Conservation (phyloP, 148 eudicot species). For the Diospyros kaki region DNA sequence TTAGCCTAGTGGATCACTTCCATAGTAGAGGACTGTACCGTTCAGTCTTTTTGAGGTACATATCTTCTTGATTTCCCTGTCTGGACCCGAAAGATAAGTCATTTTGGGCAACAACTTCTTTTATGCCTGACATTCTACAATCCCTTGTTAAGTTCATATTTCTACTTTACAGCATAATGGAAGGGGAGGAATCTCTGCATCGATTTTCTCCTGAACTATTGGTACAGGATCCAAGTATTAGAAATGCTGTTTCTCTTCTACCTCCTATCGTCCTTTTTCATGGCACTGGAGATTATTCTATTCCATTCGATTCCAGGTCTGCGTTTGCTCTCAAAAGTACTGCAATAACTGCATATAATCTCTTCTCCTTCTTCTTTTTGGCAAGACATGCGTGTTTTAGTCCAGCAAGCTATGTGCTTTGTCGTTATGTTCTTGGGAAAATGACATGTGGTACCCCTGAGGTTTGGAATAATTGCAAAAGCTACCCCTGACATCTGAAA, state of each 20-base stretch:
- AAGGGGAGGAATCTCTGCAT: conserved; percentile 69
- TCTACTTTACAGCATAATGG: conserved; percentile 66
- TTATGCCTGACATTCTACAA: conserved; percentile 5
- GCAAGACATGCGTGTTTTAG: too few species aligned
- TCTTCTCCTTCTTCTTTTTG: background rate
- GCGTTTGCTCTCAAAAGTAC: conserved; percentile 2
- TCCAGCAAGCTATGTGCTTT: too few species aligned
- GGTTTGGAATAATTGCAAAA: too few species aligned
- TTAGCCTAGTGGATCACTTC: conserved; percentile 78
- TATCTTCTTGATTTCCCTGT: conserved; percentile 2
- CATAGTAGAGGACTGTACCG: conserved; percentile 79
- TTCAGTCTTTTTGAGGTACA: conserved; percentile 67
- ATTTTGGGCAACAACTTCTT: background rate
- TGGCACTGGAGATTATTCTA: conserved; percentile 94
- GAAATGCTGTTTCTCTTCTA: conserved; percentile 60
- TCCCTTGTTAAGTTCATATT: conserved; percentile 11
- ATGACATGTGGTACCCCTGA: too few species aligned
- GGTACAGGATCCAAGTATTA: conserved; percentile 61
- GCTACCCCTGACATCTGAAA: too few species aligned
- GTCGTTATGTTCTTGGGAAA: too few species aligned
- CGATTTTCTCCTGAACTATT: conserved; percentile 80
- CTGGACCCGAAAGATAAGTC: background rate
- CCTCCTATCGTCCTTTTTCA: conserved; percentile 83
- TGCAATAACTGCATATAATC: background rate
- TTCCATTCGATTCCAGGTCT: conserved; percentile 82